A percentile compares a stretch with the other conserved stretches of the same genome.
Conservation (phyloP, 805 yeast genomes). For the Yarrowia bubula region DNA sequence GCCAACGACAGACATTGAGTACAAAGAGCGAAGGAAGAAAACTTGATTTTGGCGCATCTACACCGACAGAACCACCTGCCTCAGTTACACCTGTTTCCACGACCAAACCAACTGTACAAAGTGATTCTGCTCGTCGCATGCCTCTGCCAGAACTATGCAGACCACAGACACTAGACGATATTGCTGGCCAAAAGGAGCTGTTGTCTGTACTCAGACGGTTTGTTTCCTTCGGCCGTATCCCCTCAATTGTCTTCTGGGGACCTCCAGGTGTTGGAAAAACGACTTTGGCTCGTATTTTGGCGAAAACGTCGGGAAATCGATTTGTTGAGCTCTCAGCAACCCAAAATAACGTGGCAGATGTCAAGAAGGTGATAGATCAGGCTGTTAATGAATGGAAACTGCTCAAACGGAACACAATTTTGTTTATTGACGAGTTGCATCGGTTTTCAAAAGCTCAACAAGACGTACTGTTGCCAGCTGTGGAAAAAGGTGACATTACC, state of each 20-base stretch:
- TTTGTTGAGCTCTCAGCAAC: slow-evolving; percentile 88
- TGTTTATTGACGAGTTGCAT: slow-evolving; percentile 92
- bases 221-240: slow-evolving; percentile 50
- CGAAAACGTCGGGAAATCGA: slow-evolving; percentile 42
- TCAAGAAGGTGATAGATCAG: slow-evolving; percentile 59
- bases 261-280: slow-evolving; percentile 96
- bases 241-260: slow-evolving; percentile 90
- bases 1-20: neutral
- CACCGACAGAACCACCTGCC: neutral
- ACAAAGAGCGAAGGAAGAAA: neutral
- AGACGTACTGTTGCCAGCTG: slow-evolving; percentile 76
- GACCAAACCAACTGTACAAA: neutral
- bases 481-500: slow-evolving; percentile 78
- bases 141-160: slow-evolving; percentile 81
- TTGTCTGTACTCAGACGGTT: slow-evolving; percentile 66
- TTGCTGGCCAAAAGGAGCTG: slow-evolving; percentile 82
- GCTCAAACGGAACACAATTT: slow-evolving; percentile 56
- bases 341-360: slow-evolving; percentile 60
- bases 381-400: slow-evolving; percentile 47
- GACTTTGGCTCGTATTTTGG: slow-evolving; percentile 73
- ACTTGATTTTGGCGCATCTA: neutral
- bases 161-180: slow-evolving; percentile 67
- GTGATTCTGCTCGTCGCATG: slow-evolving; percentile 13
- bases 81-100: no score
- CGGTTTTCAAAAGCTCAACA: slow-evolving; percentile 84